These are phyloP conservation scores for Odonthalia washingtoniensis DNA, from an alignment of 31 red algal genomes.

Conservation along the genomic window DNA sequence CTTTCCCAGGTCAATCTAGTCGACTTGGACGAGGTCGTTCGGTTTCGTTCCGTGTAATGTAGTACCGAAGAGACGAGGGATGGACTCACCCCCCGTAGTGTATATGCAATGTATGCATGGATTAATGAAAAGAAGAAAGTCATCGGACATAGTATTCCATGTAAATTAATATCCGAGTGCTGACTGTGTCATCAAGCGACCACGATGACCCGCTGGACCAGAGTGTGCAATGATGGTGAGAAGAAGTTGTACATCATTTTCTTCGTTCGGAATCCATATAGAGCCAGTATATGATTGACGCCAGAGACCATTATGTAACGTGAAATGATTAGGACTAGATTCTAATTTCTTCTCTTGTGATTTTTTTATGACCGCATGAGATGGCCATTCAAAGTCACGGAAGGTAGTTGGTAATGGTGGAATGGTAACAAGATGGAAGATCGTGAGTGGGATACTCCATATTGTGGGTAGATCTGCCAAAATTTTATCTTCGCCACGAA, in stretches of 20 bases:
- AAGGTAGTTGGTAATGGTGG: not conserved
- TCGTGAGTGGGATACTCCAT: not conserved
- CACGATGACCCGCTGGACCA: not conserved
- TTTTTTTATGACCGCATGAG: not conserved
- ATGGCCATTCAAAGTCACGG: not conserved
- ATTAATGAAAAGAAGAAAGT: not conserved
- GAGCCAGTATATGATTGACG: not conserved
- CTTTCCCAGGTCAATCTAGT: not conserved
- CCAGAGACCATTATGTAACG: not conserved
- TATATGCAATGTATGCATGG: not conserved
- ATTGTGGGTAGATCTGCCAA: not conserved
- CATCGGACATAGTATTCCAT: not conserved
- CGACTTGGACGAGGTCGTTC: conserved; percentile 21
- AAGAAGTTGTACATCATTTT: not conserved
- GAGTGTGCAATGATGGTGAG: conserved; percentile 9
- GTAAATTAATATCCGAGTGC: not conserved
- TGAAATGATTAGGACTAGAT: not conserved
- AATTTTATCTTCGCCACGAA: too few relatives aligned
- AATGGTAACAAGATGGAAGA: not conserved
- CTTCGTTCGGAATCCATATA: not conserved
- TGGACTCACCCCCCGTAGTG: not conserved
- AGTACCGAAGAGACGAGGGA: not conserved
- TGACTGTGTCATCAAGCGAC: not conserved
- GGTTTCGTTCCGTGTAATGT: conserved; percentile 2
- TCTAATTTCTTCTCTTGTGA: not conserved